phyloP scores from a whole-genome alignment of 345 rosid species.

The Murraya paniculata region DNA sequence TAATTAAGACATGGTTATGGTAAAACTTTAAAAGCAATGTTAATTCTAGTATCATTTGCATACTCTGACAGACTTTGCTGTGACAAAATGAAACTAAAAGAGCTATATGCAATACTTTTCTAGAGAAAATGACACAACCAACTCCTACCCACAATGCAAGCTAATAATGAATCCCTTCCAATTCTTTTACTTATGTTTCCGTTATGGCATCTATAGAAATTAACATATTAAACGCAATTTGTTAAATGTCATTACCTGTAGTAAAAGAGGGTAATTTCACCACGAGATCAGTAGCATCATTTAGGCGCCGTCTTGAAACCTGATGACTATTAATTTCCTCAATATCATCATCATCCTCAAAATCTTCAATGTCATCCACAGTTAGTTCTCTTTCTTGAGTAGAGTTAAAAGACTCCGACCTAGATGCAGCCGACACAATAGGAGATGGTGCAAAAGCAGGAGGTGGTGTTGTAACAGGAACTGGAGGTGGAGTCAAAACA shows the following conservation, averaged over 20 bases:
- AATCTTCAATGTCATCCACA: constrained; percentile 98
- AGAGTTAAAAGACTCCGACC: constrained; percentile 76
- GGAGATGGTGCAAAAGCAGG: constrained; percentile 43
- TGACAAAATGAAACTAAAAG: neutral
- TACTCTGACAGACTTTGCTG: neutral
- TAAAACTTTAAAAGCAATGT: neutral
- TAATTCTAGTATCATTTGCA: neutral
- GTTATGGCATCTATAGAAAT: neutral
- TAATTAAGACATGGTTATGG: neutral
- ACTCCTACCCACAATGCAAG: neutral
- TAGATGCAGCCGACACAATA: constrained; percentile 43
- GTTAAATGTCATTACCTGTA: constrained; percentile 54
- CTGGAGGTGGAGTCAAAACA: constrained; percentile 30
- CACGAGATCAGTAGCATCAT: constrained; percentile 70
- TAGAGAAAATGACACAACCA: neutral
- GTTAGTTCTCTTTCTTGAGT: constrained; percentile 71
- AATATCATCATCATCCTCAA: constrained; percentile 70
- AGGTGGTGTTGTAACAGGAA: constrained; percentile 29
- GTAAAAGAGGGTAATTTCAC: constrained; percentile 76
- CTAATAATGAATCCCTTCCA: neutral
- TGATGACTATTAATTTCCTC: constrained; percentile 67
- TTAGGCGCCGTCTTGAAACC: constrained; percentile 66
- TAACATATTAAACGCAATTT: neutral
- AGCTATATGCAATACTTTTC: too few species aligned
- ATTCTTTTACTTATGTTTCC: neutral